Evolutionary conservation across 202 grass and related monocot genomes (phyloP), one percentile per base, ranked within the genome.

Genomic region (Brachypodium distachyon): DNA sequence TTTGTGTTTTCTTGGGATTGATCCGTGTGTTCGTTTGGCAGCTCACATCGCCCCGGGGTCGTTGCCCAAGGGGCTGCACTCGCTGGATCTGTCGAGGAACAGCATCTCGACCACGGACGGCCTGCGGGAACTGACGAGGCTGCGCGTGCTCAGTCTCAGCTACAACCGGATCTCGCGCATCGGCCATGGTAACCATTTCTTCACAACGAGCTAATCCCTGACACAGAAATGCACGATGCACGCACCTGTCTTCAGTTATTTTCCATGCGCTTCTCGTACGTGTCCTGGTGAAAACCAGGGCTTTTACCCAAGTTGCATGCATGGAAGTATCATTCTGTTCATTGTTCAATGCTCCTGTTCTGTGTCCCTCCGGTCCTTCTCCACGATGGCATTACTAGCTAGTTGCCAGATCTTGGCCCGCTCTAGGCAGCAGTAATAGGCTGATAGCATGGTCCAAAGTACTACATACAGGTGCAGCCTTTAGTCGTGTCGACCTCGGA

Each of bases 131-230:
- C 74, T 95, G 82, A 92, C 91, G 33, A 90, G 83, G 83, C 78
- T 99, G 27, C 82, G 96, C 38, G 74, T 92, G 67, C 91, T 99
- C 55, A 92, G 92, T 53, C 87, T 99, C 77, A 93, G 91, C 83
- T 99, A 99, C 68, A 99, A 99, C 81, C 76, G 83, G 72, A 95
- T 99, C 66, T 75, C 96, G 16, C 87, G 96, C 36, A 91, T 99
- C 61, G 87, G 91, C 2, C 87, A 90, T 52, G 91, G 96, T 99
- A 87, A 85, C 49, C 76, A 71, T 54, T 38, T 25, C 60, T 38
- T 3, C 72, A 12, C 36, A 31, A 6, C 12, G 25, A 67, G 42
- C 28, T 27, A n/a, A n/a, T n/a, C n/a, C n/a, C n/a, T n/a, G n/a
- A n/a, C n/a, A n/a, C n/a, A n/a, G n/a, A n/a, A n/a, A n/a, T n/a